Percentiles rank a stretch among this genome's conserved stretches.
These are phyloP conservation scores for Panicum miliaceum DNA, from an alignment of 176 grass and related monocot genomes.

Conservation along the genomic window DNA sequence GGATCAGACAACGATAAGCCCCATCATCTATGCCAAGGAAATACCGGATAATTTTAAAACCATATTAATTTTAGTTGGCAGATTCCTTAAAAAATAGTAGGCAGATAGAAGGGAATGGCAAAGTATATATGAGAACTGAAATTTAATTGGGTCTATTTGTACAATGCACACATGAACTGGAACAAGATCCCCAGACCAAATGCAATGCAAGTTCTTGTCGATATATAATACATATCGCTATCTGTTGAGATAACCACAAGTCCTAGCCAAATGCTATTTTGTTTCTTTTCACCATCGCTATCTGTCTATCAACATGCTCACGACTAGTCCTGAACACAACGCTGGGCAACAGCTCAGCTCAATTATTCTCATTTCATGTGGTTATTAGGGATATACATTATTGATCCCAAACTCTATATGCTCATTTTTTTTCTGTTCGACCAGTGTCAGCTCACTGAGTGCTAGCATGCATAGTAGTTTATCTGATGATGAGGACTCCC, in stretches of 20 bases:
- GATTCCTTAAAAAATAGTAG: neutral
- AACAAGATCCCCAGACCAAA: neutral
- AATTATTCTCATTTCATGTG: constrained; percentile 30
- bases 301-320: neutral
- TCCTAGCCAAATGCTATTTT: neutral
- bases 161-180: neutral
- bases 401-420: neutral
- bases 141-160: neutral
- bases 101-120: neutral
- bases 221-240: neutral
- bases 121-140: neutral
- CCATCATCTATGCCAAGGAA: neutral
- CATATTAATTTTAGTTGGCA: neutral
- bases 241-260: constrained; percentile 1
- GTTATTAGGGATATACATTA: neutral
- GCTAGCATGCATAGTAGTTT: neutral
- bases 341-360: constrained; percentile 11
- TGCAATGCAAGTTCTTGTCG: neutral
- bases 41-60: neutral
- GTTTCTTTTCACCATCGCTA: neutral
- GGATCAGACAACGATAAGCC: neutral
- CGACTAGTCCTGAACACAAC: neutral
- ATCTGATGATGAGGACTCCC: no score
- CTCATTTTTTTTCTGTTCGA: neutral
- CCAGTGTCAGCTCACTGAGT: neutral